Conservation (phyloP, 148 eudicot species). For the Dianthus caryophyllus region DNA sequence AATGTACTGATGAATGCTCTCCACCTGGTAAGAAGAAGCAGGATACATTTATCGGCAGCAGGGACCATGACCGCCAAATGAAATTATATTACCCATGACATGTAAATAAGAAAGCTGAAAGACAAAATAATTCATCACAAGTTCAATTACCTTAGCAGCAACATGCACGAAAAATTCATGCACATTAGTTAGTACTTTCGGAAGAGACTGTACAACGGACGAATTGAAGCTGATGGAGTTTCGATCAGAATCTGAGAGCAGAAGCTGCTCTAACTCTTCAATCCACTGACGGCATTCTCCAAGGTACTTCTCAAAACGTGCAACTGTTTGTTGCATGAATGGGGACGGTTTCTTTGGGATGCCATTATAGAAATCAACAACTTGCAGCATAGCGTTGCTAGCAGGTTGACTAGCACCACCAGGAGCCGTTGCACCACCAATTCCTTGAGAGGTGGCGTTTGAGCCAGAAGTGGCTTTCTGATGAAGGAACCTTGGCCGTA, state of each 20-base stretch:
- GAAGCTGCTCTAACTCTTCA: conserved; percentile 89
- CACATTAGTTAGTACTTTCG: conserved; percentile 81
- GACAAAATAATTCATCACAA: background rate
- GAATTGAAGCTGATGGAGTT: conserved; percentile 44
- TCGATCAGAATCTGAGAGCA: conserved; percentile 61
- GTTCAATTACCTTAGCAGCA: conserved; percentile 79
- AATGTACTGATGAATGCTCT: conserved; percentile 94
- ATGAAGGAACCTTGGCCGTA: conserved; percentile 79
- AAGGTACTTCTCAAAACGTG: conserved; percentile 78
- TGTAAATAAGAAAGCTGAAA: background rate
- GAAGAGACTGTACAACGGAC: conserved; percentile 83
- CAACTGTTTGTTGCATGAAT: conserved; percentile 72
- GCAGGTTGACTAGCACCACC: conserved; percentile 38
- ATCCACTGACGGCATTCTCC: conserved; percentile 85
- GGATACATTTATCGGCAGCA: background rate
- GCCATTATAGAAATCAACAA: conserved; percentile 80
- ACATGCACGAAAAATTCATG: conserved; percentile 96
- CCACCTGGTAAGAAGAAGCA: conserved; percentile 46
- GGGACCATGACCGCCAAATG: background rate
- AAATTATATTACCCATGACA: background rate
- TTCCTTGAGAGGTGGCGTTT: conserved; percentile 48
- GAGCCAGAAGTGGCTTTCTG: conserved; percentile 44
- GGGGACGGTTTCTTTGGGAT: conserved; percentile 87
- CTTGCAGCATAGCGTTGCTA: conserved; percentile 43
- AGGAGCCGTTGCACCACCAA: conserved; percentile 43